These are phyloP conservation scores for Colletotrichum sp. DNA, from an alignment of 2,329 filamentous ascomycete genomes.

Conservation along the genomic window DNA sequence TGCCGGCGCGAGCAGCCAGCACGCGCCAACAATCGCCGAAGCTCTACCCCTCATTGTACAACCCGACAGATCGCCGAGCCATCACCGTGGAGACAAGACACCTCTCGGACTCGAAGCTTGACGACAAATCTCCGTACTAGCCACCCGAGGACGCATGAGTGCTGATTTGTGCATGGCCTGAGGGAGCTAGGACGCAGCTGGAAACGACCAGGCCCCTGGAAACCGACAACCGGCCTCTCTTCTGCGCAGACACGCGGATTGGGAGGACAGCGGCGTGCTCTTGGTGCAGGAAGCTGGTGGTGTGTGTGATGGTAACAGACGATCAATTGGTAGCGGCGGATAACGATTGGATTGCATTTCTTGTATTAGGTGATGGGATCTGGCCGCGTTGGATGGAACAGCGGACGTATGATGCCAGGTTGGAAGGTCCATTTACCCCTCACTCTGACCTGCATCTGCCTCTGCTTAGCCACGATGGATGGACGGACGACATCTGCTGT, in stretches of 20 bases:
- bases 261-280: neutral
- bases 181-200: neutral
- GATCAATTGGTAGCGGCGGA: neutral
- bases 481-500: neutral
- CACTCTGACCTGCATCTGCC: neutral
- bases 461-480: conserved; percentile 1
- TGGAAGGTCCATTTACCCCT: conserved; percentile 18
- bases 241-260: conserved; percentile 6
- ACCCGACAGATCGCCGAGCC: conserved; percentile 19
- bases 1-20: neutral
- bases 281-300: neutral
- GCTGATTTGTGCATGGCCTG: neutral
- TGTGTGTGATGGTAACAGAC: neutral
- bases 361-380: conserved; percentile 7
- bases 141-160: neutral
- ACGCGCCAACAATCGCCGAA: neutral
- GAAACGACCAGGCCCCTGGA: neutral
- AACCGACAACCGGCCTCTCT: neutral
- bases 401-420: conserved; percentile 9
- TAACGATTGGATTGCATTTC: neutral
- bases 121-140: conserved; percentile 20
- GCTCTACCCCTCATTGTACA: conserved; percentile 5
- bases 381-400: conserved; percentile 7
- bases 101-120: neutral
- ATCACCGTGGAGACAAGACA: conserved; percentile 2